phyloP scores from a whole-genome alignment of 1,284 basidiomycete genomes.

The Veloboletus limbatus region DNA sequence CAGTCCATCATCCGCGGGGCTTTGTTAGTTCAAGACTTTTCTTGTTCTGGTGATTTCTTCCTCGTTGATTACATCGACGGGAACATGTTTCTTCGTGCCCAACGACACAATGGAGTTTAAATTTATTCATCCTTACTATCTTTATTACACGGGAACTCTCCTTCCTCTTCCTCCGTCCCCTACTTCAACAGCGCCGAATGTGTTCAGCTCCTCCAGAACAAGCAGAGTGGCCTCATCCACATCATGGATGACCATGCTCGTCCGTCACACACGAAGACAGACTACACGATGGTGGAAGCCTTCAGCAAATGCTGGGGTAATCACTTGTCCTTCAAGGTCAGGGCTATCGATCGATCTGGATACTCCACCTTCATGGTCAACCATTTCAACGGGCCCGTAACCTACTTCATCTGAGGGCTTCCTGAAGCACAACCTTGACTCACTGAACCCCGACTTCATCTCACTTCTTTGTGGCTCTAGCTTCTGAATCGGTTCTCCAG shows the following conservation, averaged over 20 bases:
- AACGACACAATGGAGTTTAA: too few relatives aligned
- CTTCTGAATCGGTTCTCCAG: too few relatives aligned
- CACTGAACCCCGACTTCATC: too few relatives aligned
- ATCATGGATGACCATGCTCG: slow-evolving; percentile 98
- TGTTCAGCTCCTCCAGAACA: slow-evolving; percentile 81
- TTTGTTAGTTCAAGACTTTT: too few relatives aligned
- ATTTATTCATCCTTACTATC: too few relatives aligned
- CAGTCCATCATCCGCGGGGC: too few relatives aligned
- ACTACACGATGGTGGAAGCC: slow-evolving; percentile 92
- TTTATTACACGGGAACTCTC: too few relatives aligned
- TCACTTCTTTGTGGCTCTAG: too few relatives aligned
- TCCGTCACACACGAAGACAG: slow-evolving; percentile 87
- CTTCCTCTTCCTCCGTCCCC: slow-evolving; percentile 68
- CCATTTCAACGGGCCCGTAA: slow-evolving; percentile 89
- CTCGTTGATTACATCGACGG: too few relatives aligned
- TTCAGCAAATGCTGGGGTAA: slow-evolving; percentile 94
- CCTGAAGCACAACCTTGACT: slow-evolving; percentile 87
- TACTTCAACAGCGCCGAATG: slow-evolving; percentile 94
- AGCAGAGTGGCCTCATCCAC: slow-evolving; percentile 85
- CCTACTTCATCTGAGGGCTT: slow-evolving; percentile 90
- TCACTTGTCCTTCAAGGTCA: slow-evolving; percentile 86
- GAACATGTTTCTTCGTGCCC: too few relatives aligned
- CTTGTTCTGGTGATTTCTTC: too few relatives aligned
- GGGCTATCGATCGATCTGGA: slow-evolving; percentile 73
- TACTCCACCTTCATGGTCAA: slow-evolving; percentile 88